These are phyloP conservation scores for Aureobasidium sp. DNA, from an alignment of 2,329 filamentous ascomycete genomes.

Conservation along the genomic window DNA sequence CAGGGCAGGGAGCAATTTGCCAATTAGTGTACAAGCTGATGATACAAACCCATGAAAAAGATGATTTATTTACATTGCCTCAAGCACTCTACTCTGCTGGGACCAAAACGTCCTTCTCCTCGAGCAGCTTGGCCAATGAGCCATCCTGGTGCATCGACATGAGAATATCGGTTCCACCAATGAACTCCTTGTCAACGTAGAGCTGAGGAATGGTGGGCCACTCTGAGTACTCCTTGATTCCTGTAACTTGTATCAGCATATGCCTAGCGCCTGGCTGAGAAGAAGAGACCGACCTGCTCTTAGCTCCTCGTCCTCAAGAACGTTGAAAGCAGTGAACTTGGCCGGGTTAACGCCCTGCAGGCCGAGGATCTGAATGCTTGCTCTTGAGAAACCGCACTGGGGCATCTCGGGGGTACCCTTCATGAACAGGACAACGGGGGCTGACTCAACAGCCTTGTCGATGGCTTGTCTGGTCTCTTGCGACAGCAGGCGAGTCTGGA, in stretches of 20 bases:
- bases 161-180: constrained; percentile 95
- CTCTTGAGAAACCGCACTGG: constrained; percentile 93
- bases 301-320: constrained; percentile 82
- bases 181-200: constrained; percentile 90
- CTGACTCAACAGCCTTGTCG: constrained; percentile 77
- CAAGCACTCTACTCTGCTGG: constrained; percentile 38
- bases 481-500: constrained; percentile 62
- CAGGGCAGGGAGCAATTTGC: background rate
- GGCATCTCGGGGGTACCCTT: constrained; percentile 95
- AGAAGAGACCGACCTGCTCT: constrained; percentile 54
- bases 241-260: constrained; percentile 35
- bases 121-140: constrained; percentile 80
- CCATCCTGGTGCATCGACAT: constrained; percentile 97
- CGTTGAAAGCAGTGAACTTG: constrained; percentile 98
- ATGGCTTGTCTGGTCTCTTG: constrained; percentile 73
- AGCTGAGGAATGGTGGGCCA: constrained; percentile 98
- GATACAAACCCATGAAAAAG: background rate
- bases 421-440: constrained; percentile 97
- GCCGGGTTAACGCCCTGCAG: constrained; percentile 83
- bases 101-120: constrained; percentile 82
- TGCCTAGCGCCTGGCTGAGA: too few relatives aligned
- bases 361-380: constrained; percentile 88
- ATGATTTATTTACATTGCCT: constrained; percentile 1
- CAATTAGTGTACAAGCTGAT: constrained; percentile 4
- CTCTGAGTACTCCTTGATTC: constrained; percentile 98